Evolutionary conservation across 2,329 filamentous ascomycete genomes (phyloP), one percentile per base, ranked within the genome.

Genomic region (Talaromyces funiculosus): DNA sequence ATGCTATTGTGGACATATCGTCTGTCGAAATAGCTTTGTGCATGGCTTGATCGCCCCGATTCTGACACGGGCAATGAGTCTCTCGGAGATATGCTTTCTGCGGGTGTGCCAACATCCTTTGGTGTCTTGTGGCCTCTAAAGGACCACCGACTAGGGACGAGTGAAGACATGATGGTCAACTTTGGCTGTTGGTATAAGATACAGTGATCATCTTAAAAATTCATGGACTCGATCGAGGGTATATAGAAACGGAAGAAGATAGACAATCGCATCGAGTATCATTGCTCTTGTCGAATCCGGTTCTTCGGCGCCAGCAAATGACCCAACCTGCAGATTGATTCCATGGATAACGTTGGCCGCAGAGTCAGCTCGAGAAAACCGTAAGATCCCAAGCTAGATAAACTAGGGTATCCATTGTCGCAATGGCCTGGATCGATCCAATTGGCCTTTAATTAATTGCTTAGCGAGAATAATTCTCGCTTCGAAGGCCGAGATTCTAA

Each of bases 1-100:
- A 68, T 66, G 37, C 57, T 38, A 37, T 38, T 60, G 38, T 37
- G 37, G 26, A n/a, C 22, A 47, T 54, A n/a, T 22, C 57, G 57
- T 20, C 18, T 45, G 14, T 54, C 57, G n/a, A 54, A 20, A 38
- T 35, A 47, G 29, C 57, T 37, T 9, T 54, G 38, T 16, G 31
- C 24, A 59, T 35, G 57, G 24, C 35, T 53, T 35, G 57, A 59
- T 45, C 18, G 45, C 16, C 57, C 49, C 31, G 57, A 38, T 14
- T 54, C 49, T 20, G 57, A 38, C 38, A 38, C 42, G 4, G 57
- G 57, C 12, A 60, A 26, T 5, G 57, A 60, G 42, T 54, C 38
- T 22, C 49, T 54, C 49, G 54, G 57, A 38, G 57, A 54, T 37
- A 38, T 18, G 9, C n/a, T 45, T 12, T 37, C 20, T 10, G 43